Conservation (phyloP, 116 monocot genomes). For the Zostera marina region DNA sequence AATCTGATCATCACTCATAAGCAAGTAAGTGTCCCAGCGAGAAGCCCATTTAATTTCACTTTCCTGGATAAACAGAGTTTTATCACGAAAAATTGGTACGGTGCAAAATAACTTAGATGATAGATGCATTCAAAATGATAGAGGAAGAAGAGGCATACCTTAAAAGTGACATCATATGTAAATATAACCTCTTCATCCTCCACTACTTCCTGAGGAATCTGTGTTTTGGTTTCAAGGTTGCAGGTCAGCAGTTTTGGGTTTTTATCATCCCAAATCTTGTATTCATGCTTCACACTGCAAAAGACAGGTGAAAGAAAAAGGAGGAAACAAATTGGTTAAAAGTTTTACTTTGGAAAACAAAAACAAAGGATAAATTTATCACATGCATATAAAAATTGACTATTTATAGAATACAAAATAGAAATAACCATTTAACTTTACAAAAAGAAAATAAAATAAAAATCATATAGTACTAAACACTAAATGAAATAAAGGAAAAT, state of each 20-base stretch:
- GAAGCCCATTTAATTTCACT: constrained; percentile 67
- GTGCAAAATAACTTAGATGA: too few relatives aligned
- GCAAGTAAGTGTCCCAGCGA: constrained; percentile 69
- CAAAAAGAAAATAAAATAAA: too few relatives aligned
- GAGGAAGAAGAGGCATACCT: constrained; percentile 16
- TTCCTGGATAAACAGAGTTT: constrained; percentile 15
- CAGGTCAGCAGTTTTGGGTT: constrained; percentile 32
- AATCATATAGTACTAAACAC: too few relatives aligned
- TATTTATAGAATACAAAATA: too few relatives aligned
- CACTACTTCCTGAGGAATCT: constrained; percentile 33
- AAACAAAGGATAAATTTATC: too few relatives aligned
- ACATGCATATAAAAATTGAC: too few relatives aligned
- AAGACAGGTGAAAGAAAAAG: background rate
- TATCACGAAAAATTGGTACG: background rate
- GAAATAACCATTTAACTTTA: too few relatives aligned
- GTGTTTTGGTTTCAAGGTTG: constrained; percentile 25
- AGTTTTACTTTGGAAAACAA: too few relatives aligned
- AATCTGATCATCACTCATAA: constrained; percentile 58
- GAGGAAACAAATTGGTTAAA: background rate
- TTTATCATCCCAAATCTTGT: constrained; percentile 46
- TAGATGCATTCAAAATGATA: background rate
- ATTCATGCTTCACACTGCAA: constrained; percentile 35
- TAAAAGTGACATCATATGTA: constrained; percentile 44
- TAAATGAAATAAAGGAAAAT: too few relatives aligned
- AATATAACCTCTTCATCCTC: constrained; percentile 29